Evolutionary conservation across 225 moss, liverwort and hornwort species (phyloP), one percentile per base, ranked within the genome.

Genomic region (Polytrichum commune): DNA sequence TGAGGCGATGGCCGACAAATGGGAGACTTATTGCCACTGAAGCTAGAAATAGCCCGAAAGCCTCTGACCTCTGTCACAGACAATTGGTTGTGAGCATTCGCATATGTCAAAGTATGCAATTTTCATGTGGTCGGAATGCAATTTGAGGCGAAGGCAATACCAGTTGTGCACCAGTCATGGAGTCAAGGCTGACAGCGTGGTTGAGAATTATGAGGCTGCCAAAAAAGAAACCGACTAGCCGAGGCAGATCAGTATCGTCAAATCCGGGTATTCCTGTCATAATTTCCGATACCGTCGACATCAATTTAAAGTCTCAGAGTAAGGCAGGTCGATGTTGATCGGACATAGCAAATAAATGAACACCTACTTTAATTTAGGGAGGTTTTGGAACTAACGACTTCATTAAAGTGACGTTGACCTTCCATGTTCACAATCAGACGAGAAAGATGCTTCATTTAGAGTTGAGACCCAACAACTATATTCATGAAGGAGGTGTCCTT

Each of bases 181-280:
- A 90, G 64, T 77, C 77, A 57, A 86, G 67, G 79, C 90, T 91
- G 56, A 82, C 71, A 63, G 69, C 87, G 75, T 99, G 98, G 74
- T 99, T 95, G 68, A 88, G 64, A 32, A 95, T 73, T 62, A 99
- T 62, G 4, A 95, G 72, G 58, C 85, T 82, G 32, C 98, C 98
- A 66, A 99, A 99, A 25, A 93, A 19, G 27, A 80, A 68, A 22
- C 98, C 98, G 46, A 88, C 79, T 32, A 95, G 7, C 35, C 79
- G 76, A 53, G 98, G 98, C 80, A 99, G 72, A 29, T 90, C 83
- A 29, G 84, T 85, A 80, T 99, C 98, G 56, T 93, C 95, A 61
- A 99, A 91, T 29, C 95, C 95, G 27, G 95, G 90, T 65, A 99
- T 93, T 62, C 98, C 98, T 98, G 87, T 75, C 72, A 73, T 53